Evolutionary conservation across 768 basidiomycete genomes (phyloP), one percentile per base, ranked within the genome.

Genomic region (Pleurotus sapidus): DNA sequence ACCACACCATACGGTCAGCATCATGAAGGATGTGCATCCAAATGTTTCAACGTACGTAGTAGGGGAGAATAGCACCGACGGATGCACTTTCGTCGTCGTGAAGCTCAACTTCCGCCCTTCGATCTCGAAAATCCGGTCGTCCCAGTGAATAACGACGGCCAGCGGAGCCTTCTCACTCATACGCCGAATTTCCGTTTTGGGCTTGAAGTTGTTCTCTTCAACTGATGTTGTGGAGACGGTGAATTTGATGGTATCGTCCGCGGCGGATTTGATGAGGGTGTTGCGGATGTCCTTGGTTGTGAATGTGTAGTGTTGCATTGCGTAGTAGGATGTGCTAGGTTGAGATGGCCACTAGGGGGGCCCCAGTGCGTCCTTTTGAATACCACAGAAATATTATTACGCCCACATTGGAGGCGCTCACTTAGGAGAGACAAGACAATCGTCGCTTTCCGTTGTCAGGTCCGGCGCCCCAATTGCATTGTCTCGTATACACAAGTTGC

Each of bases 61-160:
- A 23, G 51, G 42, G 14, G 25, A 18, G 30, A 30, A 53, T 24
- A 53, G 14, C 4, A 37, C 51, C 15, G 51, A 24, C 6, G 39
- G 51, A 40, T 42, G 51, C 15, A 15, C 39, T 9, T 53, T 53
- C 2, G 42, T 39, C 9, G 38, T 53, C 20, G 38, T 39, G 20
- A 53, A 53, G 23, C 51, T 53, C 23, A 53, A 42, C 23, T 53
- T 53, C 51, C 51, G 38, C 18, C 51, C 51, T 7, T 53, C 17
- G 11, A 25, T 53, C 39, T 53, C 51, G 11, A 53, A 53, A 8
- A 53, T 5, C 15, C 37, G 20, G 15, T 53, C 51, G 4, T 53
- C 38, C 51, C 51, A 53, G 39, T 53, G 38, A 2, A 53, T 53
- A 37, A 42, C 15, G 11, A 39, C 34, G 12, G 37, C 51, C n/a